Evolutionary conservation across 148 eudicot genomes (phyloP).

Genomic region (Silene uniflora): DNA sequence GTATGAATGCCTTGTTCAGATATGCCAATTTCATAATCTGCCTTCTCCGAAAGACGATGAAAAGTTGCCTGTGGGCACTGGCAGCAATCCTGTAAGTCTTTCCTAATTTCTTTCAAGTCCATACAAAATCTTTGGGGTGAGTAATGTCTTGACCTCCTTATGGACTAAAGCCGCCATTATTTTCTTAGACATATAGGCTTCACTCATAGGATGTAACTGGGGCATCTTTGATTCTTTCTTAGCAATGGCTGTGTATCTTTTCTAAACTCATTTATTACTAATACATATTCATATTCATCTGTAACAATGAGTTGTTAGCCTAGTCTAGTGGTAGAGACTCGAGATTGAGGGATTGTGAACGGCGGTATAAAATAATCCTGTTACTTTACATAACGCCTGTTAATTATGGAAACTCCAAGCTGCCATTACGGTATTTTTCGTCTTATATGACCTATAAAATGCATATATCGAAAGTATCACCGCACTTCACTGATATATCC

Average conservation of each 20-base stretch:
- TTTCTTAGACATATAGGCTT: neutral
- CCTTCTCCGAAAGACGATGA: slow-evolving; percentile 70
- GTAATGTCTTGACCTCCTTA: neutral
- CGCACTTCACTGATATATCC: neutral
- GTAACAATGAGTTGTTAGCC: neutral
- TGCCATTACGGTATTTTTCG: neutral
- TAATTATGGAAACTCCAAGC: neutral
- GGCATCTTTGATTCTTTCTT: slow-evolving; percentile 3
- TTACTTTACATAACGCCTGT: neutral
- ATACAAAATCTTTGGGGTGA: neutral
- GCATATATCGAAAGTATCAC: neutral
- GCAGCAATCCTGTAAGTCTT: slow-evolving; percentile 95
- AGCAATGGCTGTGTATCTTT: neutral
- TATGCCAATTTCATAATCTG: slow-evolving; percentile 60
- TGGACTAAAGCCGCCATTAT: neutral
- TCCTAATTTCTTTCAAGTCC: neutral
- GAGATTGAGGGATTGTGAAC: neutral
- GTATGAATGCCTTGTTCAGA: slow-evolving; percentile 55
- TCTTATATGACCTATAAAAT: neutral
- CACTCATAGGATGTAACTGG: neutral
- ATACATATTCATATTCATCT: neutral
- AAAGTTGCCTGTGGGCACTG: slow-evolving; percentile 90
- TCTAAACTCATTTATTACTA: neutral
- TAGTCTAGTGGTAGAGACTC: neutral
- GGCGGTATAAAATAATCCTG: neutral